phyloP scores from a whole-genome alignment of 2,329 filamentous ascomycete genomes.

The Biscogniauxia mediterranea region DNA sequence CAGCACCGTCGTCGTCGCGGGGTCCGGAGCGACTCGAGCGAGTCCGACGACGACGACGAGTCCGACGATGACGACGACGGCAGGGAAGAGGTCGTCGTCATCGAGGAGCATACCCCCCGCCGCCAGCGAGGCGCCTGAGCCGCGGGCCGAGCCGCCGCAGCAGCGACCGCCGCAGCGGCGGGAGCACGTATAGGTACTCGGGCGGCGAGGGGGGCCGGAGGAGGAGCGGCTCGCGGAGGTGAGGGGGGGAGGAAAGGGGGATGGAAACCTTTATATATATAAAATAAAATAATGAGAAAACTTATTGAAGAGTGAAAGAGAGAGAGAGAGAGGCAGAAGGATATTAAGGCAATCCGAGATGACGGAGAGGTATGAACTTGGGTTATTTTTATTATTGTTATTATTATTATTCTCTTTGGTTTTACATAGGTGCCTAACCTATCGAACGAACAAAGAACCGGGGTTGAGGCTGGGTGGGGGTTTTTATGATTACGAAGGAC shows the following conservation, averaged over 20 bases:
- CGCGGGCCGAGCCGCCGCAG: conserved; percentile 21
- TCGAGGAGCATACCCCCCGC: conserved; percentile 36
- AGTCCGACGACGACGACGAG: conserved; percentile 8
- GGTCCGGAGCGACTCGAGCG: too few species aligned
- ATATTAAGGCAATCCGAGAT: too few species aligned
- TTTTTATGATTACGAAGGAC: too few species aligned
- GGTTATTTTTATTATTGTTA: too few species aligned
- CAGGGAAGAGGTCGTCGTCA: conserved; percentile 39
- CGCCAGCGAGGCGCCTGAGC: conserved; percentile 26
- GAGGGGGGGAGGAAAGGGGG: conserved; percentile 2
- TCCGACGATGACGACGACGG: conserved; percentile 26
- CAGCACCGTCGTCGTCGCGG: conserved; percentile 21
- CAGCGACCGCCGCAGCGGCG: conserved; percentile 26
- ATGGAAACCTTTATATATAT: background rate
- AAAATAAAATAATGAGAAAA: too few species aligned
- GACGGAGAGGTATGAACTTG: too few species aligned
- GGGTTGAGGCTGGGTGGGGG: too few species aligned
- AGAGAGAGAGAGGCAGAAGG: too few species aligned
- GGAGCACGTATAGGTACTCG: conserved; percentile 31
- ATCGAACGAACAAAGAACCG: too few species aligned
- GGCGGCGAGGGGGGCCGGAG: conserved; percentile 31
- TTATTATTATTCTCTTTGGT: too few species aligned
- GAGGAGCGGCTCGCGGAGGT: conserved; percentile 33
- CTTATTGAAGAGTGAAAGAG: too few species aligned
- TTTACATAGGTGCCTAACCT: too few species aligned